These are phyloP conservation scores for Bacterosira constricta DNA, from an alignment of 108 stramenopile species.

Conservation along the genomic window DNA sequence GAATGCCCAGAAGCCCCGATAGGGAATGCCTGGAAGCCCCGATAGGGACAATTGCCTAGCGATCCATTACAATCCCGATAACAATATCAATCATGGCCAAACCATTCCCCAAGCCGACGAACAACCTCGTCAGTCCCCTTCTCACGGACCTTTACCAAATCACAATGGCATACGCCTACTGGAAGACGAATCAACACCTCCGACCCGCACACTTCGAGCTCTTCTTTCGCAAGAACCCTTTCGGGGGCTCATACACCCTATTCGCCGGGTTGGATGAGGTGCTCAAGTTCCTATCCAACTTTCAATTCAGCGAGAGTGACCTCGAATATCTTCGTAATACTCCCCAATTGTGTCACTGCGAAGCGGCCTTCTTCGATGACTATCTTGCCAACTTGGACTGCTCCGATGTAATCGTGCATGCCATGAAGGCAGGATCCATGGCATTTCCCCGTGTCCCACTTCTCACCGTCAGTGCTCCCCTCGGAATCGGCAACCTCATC, in stretches of 20 bases:
- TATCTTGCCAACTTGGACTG: conserved; percentile 76
- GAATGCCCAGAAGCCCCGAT: too few relatives aligned
- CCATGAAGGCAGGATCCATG: conserved; percentile 89
- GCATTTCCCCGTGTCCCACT: conserved; percentile 86
- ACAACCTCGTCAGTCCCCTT: conserved; percentile 85
- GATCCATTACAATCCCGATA: too few relatives aligned
- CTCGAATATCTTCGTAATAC: conserved; percentile 81
- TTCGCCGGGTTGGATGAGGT: conserved; percentile 95
- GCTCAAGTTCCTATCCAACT: conserved; percentile 69
- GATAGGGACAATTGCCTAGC: too few relatives aligned
- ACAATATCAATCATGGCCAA: conserved; percentile 1
- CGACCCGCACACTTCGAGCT: conserved; percentile 88
- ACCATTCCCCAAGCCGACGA: conserved; percentile 49
- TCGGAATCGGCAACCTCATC: conserved; percentile 92
- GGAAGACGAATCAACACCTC: conserved; percentile 86
- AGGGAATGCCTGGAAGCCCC: too few relatives aligned
- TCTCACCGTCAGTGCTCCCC: conserved; percentile 85
- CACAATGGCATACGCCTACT: conserved; percentile 98
- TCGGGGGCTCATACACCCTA: conserved; percentile 91
- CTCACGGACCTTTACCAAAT: conserved; percentile 99
- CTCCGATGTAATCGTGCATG: conserved; percentile 68
- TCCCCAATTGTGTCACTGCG: conserved; percentile 65
- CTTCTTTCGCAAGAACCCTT: conserved; percentile 98
- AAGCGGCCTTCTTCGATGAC: conserved; percentile 89
- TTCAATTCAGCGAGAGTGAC: conserved; percentile 79